Percentiles rank a stretch among this genome's conserved stretches.
These are phyloP conservation scores for Raffaelea deltoideospora DNA, from an alignment of 2,329 filamentous ascomycete species.

Conservation along the genomic window DNA sequence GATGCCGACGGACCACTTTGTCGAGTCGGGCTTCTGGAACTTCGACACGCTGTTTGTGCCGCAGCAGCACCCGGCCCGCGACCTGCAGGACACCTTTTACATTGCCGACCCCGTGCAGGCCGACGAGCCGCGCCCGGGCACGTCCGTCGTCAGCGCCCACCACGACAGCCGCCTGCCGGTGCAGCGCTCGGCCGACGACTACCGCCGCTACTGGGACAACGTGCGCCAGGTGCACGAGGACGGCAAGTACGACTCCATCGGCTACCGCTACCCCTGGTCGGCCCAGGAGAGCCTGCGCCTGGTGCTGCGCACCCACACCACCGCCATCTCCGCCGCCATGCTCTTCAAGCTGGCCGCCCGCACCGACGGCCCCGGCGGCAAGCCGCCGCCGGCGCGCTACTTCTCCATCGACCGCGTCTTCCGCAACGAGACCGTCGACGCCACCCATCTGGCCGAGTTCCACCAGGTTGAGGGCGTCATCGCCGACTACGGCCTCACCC, in stretches of 20 bases:
- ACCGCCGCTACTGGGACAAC: constrained; percentile 77
- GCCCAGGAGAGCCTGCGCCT: constrained; percentile 74
- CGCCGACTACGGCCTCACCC: constrained; percentile 83
- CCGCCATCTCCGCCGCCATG: constrained; percentile 79
- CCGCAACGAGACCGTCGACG: constrained; percentile 93
- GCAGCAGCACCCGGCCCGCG: constrained; percentile 92
- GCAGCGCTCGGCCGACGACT: constrained; percentile 57
- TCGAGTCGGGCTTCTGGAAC: constrained; percentile 98
- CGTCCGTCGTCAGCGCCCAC: too few relatives aligned
- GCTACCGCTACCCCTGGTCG: constrained; percentile 90
- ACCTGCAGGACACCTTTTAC: constrained; percentile 94
- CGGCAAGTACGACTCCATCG: constrained; percentile 87
- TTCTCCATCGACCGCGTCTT: constrained; percentile 98
- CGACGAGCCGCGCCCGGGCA: constrained; percentile 52
- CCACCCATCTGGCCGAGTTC: constrained; percentile 93
- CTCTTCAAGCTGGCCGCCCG: constrained; percentile 69
- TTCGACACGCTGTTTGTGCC: constrained; percentile 95
- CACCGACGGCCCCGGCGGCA: constrained; percentile 57
- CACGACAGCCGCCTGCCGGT: too few relatives aligned
- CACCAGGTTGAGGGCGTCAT: constrained; percentile 98
- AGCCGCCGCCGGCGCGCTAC: constrained; percentile 62
- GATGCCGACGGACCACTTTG: constrained; percentile 88
- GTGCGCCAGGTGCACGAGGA: constrained; percentile 75
- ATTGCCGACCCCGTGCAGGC: constrained; percentile 75
- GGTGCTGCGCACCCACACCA: constrained; percentile 92